Conservation (phyloP, 768 basidiomycete species). For the Hygrocybe coccinea region DNA sequence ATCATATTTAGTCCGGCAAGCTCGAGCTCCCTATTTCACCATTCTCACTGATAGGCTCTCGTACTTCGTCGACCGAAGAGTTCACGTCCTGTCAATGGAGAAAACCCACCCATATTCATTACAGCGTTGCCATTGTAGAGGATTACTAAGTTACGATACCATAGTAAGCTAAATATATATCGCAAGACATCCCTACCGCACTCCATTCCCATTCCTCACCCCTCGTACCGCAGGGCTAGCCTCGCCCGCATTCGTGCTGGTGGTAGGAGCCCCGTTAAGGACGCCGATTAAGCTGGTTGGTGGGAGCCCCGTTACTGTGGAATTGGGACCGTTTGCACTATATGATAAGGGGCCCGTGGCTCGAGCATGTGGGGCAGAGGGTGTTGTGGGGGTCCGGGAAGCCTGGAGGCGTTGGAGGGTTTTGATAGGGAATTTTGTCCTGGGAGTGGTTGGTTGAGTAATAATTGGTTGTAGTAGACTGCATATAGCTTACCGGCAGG, state of each 20-base stretch:
- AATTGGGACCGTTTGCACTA: background rate
- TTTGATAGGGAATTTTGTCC: constrained; percentile 94
- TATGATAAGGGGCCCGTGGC: background rate
- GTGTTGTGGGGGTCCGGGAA: constrained; percentile 40
- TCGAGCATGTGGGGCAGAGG: background rate
- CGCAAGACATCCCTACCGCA: background rate
- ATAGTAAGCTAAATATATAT: background rate
- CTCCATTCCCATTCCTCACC: background rate
- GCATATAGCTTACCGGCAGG: constrained; percentile 67
- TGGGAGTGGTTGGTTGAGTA: constrained; percentile 29
- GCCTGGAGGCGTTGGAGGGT: constrained; percentile 79
- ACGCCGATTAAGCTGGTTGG: constrained; percentile 2
- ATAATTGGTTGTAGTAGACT: constrained; percentile 4
- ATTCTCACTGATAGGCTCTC: constrained; percentile 32
- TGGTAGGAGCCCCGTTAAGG: background rate
- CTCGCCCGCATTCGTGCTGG: background rate
- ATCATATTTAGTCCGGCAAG: background rate
- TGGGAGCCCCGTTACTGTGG: background rate
- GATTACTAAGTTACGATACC: background rate
- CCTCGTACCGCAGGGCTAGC: background rate
- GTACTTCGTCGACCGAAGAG: constrained; percentile 39
- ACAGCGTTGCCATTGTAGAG: constrained; percentile 45
- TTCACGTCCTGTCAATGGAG: constrained; percentile 9
- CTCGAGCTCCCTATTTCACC: background rate
- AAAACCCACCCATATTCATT: constrained; percentile 48